phyloP scores from a whole-genome alignment of 352 stramenopile genomes.

The Phytophthora brassicae region DNA sequence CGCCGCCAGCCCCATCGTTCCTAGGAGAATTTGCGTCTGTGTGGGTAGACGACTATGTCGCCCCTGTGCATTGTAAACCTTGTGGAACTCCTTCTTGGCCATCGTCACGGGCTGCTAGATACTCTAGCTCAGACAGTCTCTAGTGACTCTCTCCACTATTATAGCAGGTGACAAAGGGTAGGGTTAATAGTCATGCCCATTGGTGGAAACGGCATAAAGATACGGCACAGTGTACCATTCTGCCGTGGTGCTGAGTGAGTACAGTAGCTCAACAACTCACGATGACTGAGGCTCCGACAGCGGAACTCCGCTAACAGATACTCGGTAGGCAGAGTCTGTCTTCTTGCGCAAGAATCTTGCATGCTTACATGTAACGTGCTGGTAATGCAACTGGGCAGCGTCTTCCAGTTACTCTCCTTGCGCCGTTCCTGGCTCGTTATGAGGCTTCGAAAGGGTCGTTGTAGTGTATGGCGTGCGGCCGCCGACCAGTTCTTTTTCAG shows the following conservation, averaged over 20 bases:
- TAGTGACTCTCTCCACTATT: not conserved
- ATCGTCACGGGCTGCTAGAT: slow-evolving; percentile 9
- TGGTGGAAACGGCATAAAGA: slow-evolving; percentile 8
- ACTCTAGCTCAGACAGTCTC: not conserved
- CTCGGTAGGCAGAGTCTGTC: too few species aligned
- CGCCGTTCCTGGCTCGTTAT: too few species aligned
- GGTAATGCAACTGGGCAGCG: too few species aligned
- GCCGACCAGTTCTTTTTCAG: not conserved
- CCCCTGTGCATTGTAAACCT: slow-evolving; percentile 35
- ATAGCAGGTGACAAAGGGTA: not conserved
- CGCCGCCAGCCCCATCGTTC: slow-evolving; percentile 23
- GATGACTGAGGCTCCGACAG: too few species aligned
- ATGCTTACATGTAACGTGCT: too few species aligned
- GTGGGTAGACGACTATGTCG: slow-evolving; percentile 24
- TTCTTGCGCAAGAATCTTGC: too few species aligned
- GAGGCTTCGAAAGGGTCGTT: too few species aligned
- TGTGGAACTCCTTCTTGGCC: slow-evolving; percentile 41
- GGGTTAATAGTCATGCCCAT: not conserved
- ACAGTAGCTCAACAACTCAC: too few species aligned
- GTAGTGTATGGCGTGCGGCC: not conserved
- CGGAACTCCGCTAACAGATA: too few species aligned
- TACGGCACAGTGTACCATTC: too few species aligned
- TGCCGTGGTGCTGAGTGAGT: too few species aligned
- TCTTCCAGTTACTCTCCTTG: too few species aligned
- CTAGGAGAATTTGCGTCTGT: slow-evolving; percentile 28